Evolutionary conservation across 1,284 basidiomycete species (phyloP).

Genomic region (Athelia sp.): DNA sequence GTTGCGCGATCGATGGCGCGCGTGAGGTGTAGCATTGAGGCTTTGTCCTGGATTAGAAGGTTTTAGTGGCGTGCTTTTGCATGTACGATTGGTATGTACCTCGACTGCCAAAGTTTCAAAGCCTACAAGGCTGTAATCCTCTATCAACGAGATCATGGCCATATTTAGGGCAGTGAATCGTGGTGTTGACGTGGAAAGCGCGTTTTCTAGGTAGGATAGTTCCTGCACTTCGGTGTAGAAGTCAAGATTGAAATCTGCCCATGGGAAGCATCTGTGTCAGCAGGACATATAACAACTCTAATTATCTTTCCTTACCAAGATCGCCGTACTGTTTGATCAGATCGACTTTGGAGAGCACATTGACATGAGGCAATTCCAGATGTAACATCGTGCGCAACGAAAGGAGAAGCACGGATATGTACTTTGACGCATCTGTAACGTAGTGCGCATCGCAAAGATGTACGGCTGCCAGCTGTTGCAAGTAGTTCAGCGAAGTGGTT

Average conservation of each 20-base stretch:
- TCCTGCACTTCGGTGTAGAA: slow-evolving; percentile 99
- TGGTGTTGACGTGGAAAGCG: slow-evolving; percentile 60
- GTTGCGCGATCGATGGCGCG: slow-evolving; percentile 83
- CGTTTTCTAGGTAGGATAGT: slow-evolving; percentile 81
- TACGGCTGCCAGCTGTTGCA: slow-evolving; percentile 81
- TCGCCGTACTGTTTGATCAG: slow-evolving; percentile 84
- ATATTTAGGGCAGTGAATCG: slow-evolving; percentile 80
- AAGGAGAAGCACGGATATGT: slow-evolving; percentile 88
- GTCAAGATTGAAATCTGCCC: slow-evolving; percentile 89
- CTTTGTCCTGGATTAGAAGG: slow-evolving; percentile 65
- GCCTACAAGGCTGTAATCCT: slow-evolving; percentile 92
- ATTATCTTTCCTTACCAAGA: slow-evolving; percentile 52
- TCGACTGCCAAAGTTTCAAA: slow-evolving; percentile 98
- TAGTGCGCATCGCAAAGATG: slow-evolving; percentile 97
- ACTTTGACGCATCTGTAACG: slow-evolving; percentile 94
- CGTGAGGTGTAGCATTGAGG: slow-evolving; percentile 86
- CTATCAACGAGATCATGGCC: slow-evolving; percentile 87
- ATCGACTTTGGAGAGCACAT: slow-evolving; percentile 96
- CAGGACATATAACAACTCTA: slow-evolving; percentile 7
- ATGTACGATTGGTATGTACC: slow-evolving; percentile 31
- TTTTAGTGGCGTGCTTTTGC: neutral
- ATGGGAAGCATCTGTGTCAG: slow-evolving; percentile 7
- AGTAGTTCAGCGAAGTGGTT: neutral
- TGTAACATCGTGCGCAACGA: slow-evolving; percentile 97
- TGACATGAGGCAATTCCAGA: slow-evolving; percentile 94